These are phyloP conservation scores for Solanum phureja DNA, from an alignment of 257 asterid species.

Conservation along the genomic window DNA sequence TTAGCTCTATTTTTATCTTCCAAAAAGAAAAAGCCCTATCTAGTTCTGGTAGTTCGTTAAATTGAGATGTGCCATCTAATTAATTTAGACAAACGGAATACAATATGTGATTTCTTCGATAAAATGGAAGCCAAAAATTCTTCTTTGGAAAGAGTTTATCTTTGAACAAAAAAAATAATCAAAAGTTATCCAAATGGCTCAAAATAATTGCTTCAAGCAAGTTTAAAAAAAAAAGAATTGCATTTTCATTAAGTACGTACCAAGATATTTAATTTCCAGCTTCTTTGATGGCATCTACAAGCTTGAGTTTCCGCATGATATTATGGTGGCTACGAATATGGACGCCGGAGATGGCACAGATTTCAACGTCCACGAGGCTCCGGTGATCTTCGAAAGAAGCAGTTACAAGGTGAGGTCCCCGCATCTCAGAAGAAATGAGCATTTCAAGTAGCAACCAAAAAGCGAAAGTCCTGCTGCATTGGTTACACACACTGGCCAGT, in stretches of 20 bases:
- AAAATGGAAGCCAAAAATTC: slow-evolving; percentile 2
- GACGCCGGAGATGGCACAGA: slow-evolving; percentile 73
- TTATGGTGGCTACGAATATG: slow-evolving; percentile 50
- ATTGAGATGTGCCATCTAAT: not conserved
- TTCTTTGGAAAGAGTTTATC: slow-evolving; percentile 5
- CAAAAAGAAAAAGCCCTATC: not conserved
- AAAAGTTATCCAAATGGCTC: not conserved
- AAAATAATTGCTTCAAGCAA: not conserved
- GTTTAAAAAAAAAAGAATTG: too few species aligned
- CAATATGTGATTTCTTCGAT: not conserved
- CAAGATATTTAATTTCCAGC: slow-evolving; percentile 60
- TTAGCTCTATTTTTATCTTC: not conserved
- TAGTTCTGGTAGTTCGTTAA: too few species aligned
- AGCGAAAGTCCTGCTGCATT: not conserved
- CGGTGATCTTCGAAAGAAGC: slow-evolving; percentile 54
- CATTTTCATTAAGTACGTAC: slow-evolving; percentile 2
- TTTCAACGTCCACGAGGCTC: slow-evolving; percentile 66
- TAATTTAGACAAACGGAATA: not conserved
- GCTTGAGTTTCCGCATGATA: slow-evolving; percentile 50
- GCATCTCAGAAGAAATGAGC: slow-evolving; percentile 48
- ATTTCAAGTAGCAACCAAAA: slow-evolving; percentile 7
- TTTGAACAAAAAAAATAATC: not conserved
- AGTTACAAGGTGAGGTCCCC: slow-evolving; percentile 56
- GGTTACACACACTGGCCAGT: not conserved
- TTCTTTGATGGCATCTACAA: slow-evolving; percentile 69